Evolutionary conservation across 169 alveolate genomes (phyloP).

Genomic region (Theileria parva): DNA sequence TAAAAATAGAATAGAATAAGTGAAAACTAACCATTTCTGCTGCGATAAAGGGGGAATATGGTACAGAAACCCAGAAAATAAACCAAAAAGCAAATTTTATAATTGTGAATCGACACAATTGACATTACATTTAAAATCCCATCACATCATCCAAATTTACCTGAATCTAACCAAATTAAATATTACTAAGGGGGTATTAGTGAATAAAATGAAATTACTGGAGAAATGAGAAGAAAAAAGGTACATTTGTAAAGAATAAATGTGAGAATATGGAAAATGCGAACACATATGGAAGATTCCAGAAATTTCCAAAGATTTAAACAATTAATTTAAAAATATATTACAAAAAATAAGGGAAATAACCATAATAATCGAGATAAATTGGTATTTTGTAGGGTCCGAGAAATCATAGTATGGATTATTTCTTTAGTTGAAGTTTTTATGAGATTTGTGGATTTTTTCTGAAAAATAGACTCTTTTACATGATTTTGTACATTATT

Average conservation of each 20-base stretch:
- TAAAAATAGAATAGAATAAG: conserved; percentile 28
- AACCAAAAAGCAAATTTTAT: background rate
- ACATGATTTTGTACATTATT: conserved; percentile 27
- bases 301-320: background rate
- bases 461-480: background rate
- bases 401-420: background rate
- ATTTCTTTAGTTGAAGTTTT: background rate
- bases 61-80: conserved; percentile 7
- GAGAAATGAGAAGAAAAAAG: conserved; percentile 8
- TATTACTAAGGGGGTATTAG: background rate
- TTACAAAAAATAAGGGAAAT: background rate
- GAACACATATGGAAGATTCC: background rate
- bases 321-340: background rate
- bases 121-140: conserved; percentile 12
- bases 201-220: background rate
- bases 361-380: background rate
- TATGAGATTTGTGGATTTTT: background rate
- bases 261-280: conserved; percentile 1
- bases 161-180: background rate
- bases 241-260: conserved; percentile 13
- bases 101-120: conserved; percentile 17
- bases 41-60: conserved; percentile 15
- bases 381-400: background rate
- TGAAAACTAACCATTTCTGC: conserved; percentile 35
- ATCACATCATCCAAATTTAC: background rate